A percentile compares a stretch with the other conserved stretches of the same genome.
phyloP scores from a whole-genome alignment of 805 yeast genomes.

The Candida krabiensis region DNA sequence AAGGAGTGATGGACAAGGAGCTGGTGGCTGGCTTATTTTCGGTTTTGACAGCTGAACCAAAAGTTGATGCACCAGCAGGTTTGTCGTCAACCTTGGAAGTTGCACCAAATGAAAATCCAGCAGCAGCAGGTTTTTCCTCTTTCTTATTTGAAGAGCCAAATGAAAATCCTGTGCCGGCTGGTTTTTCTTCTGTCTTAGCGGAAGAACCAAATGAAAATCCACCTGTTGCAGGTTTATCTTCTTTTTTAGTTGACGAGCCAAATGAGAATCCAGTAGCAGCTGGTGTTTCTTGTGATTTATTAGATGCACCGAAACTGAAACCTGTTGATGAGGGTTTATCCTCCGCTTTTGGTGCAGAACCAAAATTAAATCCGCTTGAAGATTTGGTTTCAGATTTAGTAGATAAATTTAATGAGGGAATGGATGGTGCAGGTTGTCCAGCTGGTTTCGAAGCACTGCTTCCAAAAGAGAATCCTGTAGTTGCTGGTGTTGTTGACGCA shows the following conservation, averaged over 20 bases:
- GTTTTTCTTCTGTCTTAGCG: conserved; percentile 14
- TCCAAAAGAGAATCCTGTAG: conserved; percentile 10
- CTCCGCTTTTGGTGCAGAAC: conserved; percentile 12
- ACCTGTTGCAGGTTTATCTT: conserved; percentile 17
- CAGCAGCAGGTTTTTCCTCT: conserved; percentile 4
- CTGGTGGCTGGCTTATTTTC: no score
- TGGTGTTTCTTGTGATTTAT: conserved; percentile 10
- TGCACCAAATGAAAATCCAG: conserved; percentile 2
- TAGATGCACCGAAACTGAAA: conserved; percentile 17
- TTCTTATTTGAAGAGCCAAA: conserved; percentile 16
- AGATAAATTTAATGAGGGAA: background rate
- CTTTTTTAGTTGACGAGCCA: conserved; percentile 8
- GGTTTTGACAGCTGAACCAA: no score
- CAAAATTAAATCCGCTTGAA: conserved; percentile 5
- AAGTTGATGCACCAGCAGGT: conserved; percentile 7
- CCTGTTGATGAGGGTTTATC: conserved; percentile 11
- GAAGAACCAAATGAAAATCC: conserved; percentile 12
- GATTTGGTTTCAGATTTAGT: background rate
- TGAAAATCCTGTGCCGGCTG: conserved; percentile 12
- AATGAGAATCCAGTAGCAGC: conserved; percentile 12
- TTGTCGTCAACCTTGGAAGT: background rate
- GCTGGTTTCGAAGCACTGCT: background rate
- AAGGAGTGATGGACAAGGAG: no score
- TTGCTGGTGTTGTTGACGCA: background rate
- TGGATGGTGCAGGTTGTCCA: background rate